A percentile compares a stretch with the other conserved stretches of the same genome.
Conservation (phyloP, 75 land plant species). For the Cryptomeria japonica region DNA sequence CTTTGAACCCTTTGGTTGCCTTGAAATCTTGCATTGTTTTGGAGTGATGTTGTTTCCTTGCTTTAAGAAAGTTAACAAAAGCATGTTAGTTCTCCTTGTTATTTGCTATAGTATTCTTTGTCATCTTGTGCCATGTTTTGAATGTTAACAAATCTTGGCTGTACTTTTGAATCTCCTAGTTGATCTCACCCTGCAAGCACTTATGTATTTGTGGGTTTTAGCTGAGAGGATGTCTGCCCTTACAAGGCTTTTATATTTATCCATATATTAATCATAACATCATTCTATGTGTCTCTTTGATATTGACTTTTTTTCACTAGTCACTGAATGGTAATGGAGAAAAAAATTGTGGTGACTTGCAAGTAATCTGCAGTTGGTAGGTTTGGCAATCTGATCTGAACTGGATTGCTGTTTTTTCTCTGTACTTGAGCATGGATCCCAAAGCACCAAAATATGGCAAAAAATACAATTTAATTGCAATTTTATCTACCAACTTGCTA, state of each 20-base stretch:
- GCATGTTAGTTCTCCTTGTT: background rate
- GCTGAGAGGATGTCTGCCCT: background rate
- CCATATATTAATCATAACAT: background rate
- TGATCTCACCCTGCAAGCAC: background rate
- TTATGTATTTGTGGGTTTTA: background rate
- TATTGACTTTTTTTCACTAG: background rate
- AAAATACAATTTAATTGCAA: too few relatives aligned
- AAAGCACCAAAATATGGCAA: too few relatives aligned
- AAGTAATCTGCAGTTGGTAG: too few relatives aligned
- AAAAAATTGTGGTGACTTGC: too few relatives aligned
- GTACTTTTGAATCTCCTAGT: background rate
- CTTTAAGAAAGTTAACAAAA: background rate
- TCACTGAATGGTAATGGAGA: too few relatives aligned
- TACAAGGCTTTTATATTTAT: background rate
- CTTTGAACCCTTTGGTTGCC: background rate
- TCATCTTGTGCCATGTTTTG: background rate
- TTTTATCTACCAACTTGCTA: too few relatives aligned
- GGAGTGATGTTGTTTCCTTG: background rate
- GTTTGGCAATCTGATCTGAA: too few relatives aligned
- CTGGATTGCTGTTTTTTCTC: too few relatives aligned
- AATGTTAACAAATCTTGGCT: background rate
- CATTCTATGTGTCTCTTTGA: background rate
- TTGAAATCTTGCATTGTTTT: background rate
- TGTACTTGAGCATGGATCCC: too few relatives aligned
- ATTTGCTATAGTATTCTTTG: background rate